Base-by-base conservation (phyloP, 2,329 filamentous ascomycete genomes). In the Kalaharituber pfeilii region DNA sequence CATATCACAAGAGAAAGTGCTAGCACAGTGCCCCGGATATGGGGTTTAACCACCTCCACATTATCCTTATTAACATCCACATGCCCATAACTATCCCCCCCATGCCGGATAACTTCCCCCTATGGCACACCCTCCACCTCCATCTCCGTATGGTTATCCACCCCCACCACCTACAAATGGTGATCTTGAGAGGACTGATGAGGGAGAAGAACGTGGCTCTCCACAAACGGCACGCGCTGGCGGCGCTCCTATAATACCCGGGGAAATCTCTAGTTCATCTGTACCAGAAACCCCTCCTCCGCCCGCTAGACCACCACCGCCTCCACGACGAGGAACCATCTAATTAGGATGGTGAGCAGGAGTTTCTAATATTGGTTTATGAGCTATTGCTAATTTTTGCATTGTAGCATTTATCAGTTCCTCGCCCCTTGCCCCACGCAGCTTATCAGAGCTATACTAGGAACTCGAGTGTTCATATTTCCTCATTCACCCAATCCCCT, bases 401-500 rank as follows among this genome's bases (percentile, higher is more conserved):
- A 22, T 7, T 28, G n/a, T 26, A 50, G 47, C 47, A 18, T 50
- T 50, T 28, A 18, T 50, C n/a, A 15, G 11, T 2, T 30, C 47
- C n/a, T n/a, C n/a, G n/a, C n/a, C n/a, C 7, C 47, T 50, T 26
- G 11, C 24, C 22, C 15, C 15, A n/a, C 28, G 5, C 18, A 42
- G 51, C 20, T 15, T 47, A 24, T 50, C 22, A 18, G 5, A 52
- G 24, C 33, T 50, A n/a, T 39, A 8, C 3, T 20, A 49, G 20
- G n/a, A 20, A 8, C 56, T 64, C 30, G 62, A 63, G 49, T 62
- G 61, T 50, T 58, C 63, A 44, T 62, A 64, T 55, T 60, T 61
- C 53, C 56, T 62, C 39, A 57, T 64, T 28, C 62, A 58, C 9
- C 33, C 33, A 13, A 39, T 18, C 20, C 15, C 33, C 7, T 18